Evolutionary conservation across 2,329 filamentous ascomycete species (phyloP), one percentile per base, ranked within the genome.

Genomic region (Exserohilum rostratum): DNA sequence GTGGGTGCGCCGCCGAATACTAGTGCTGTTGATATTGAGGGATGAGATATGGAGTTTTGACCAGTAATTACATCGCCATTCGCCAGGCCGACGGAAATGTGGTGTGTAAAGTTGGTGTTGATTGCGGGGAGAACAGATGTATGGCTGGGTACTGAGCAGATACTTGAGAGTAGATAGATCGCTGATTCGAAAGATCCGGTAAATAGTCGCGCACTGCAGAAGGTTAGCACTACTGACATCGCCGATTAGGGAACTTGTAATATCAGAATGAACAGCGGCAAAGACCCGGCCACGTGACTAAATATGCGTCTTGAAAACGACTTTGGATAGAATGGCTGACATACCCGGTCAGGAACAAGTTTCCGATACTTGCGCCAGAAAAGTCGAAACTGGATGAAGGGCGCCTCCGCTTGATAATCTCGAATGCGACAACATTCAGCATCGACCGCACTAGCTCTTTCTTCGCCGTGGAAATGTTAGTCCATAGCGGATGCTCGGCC

Each of bases 31-130:
- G 66, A 56, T 15, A 64, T 61, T 1, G 67, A 67, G 7, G 71
- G 71, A 46, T 74, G 71, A 0, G 71, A 74, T 20, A 74, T 70
- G 45, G 60, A 89, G 73, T 97, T 97, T 72, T 98, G 95, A 0
- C 93, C 93, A 0, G 90, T 90, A 64, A 98, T 96, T 22, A 89
- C 79, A 0, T 85, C 86, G 6, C 90, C 91, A 71, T 96, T 85
- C 15, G 81, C 79, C 0, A 98, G 82, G 0, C 90, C 89, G 2
- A 92, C 93, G 5, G 90, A 91, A 63, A 98, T 98, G 75, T 98
- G 93, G 68, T 96, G 90, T 0, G 91, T 91, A 78, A 97, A 97
- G 74, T 96, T 98, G 59, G 90, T 92, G 79, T 96, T 96, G 65
- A 98, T 90, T 3, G 90, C 91, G 0, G 93, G 95, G 13, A 98